Evolutionary conservation across 2,329 filamentous ascomycete species (phyloP).

Genomic region (Fusarium subtropicale): DNA sequence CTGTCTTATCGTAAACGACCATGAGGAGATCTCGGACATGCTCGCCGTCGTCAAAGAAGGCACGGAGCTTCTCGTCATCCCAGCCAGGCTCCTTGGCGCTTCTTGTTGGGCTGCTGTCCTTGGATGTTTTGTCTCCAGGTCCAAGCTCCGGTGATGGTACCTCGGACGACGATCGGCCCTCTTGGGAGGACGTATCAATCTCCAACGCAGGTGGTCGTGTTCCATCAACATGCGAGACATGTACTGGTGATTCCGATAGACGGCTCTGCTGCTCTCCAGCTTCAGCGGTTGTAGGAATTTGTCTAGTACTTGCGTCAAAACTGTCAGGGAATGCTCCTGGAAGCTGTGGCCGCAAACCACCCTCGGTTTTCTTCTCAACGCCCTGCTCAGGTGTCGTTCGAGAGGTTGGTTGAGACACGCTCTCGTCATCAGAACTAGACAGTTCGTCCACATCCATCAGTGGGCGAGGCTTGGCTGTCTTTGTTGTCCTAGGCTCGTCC

Average conservation of each 20-base stretch:
- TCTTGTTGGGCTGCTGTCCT: constrained; percentile 54
- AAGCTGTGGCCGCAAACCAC: constrained; percentile 50
- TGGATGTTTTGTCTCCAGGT: constrained; percentile 57
- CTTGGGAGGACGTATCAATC: constrained; percentile 77
- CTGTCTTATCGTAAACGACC: constrained; percentile 92
- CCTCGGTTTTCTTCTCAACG: constrained; percentile 36
- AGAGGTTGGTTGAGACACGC: constrained; percentile 44
- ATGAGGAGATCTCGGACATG: constrained; percentile 91
- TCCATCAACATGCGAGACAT: constrained; percentile 59
- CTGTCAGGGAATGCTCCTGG: constrained; percentile 58
- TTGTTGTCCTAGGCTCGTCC: constrained; percentile 64
- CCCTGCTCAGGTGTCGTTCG: constrained; percentile 32
- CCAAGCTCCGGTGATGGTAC: constrained; percentile 73
- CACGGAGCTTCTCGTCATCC: constrained; percentile 86
- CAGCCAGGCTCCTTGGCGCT: constrained; percentile 67
- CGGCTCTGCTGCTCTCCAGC: constrained; percentile 55
- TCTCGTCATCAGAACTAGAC: constrained; percentile 66
- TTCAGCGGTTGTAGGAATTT: constrained; percentile 50
- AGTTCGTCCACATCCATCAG: constrained; percentile 78
- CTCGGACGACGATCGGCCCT: constrained; percentile 71
- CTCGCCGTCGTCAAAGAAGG: constrained; percentile 89
- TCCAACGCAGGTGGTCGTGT: constrained; percentile 74
- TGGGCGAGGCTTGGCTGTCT: constrained; percentile 63
- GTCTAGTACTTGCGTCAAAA: constrained; percentile 51
- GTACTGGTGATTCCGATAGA: constrained; percentile 75